Evolutionary conservation across 2,329 filamentous ascomycete genomes (phyloP).

Genomic region (Leptosphaerulina australis): DNA sequence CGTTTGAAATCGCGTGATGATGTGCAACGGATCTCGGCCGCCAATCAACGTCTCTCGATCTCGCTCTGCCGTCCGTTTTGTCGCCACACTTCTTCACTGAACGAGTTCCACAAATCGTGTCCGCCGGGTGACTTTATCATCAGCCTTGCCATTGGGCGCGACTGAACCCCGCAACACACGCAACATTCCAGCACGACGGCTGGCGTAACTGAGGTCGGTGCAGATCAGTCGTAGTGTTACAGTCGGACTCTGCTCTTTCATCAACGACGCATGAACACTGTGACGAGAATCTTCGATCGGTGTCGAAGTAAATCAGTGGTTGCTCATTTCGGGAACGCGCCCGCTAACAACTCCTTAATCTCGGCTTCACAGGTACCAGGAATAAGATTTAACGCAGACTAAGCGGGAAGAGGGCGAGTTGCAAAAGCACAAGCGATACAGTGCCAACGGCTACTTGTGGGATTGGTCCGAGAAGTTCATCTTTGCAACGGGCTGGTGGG

Average conservation of each 20-base stretch:
- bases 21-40: conserved; percentile 26
- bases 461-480: conserved; percentile 36
- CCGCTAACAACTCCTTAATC: conserved; percentile 47
- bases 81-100: conserved; percentile 43
- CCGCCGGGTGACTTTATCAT: conserved; percentile 25
- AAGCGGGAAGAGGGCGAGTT: conserved; percentile 36
- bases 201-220: conserved; percentile 19
- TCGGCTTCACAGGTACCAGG: conserved; percentile 39
- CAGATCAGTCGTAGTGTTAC: conserved; percentile 16
- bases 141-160: conserved; percentile 23
- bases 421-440: conserved; percentile 37
- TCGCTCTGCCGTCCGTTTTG: conserved; percentile 18
- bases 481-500: conserved; percentile 33
- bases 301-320: conserved; percentile 18
- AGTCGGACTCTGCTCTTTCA: conserved; percentile 14
- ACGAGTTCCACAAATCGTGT: conserved; percentile 22
- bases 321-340: conserved; percentile 33
- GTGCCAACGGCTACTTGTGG: conserved; percentile 41
- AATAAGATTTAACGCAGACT: conserved; percentile 30
- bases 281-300: conserved; percentile 26
- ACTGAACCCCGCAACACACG: conserved; percentile 15
- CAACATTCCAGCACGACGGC: conserved; percentile 7
- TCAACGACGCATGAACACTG: conserved; percentile 21
- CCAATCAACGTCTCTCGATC: conserved; percentile 25
- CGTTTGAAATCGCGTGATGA: conserved; percentile 19